Evolutionary conservation across 352 stramenopile genomes (phyloP).

Genomic region (Pythium rishiriense): DNA sequence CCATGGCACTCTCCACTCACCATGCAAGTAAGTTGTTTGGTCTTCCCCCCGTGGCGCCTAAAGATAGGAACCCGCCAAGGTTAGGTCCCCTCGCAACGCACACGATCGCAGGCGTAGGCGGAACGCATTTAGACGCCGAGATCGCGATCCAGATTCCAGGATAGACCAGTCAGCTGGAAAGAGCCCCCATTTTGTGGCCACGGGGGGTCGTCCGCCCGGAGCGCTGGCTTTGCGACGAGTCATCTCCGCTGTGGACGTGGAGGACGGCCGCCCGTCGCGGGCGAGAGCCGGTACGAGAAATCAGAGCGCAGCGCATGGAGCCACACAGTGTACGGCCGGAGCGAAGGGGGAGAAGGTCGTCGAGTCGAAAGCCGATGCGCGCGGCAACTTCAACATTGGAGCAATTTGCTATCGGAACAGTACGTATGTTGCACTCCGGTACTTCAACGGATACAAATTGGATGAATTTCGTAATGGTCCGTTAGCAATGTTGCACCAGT

Average conservation of each 20-base stretch:
- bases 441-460: neutral
- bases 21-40: neutral
- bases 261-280: neutral
- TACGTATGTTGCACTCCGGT: neutral
- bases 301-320: too few species aligned
- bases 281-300: neutral
- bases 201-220: neutral
- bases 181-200: neutral
- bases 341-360: neutral
- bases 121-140: neutral
- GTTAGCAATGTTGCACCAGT: slow-evolving; percentile 1
- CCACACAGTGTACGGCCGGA: neutral
- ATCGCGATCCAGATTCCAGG: too few species aligned
- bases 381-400: slow-evolving; percentile 14
- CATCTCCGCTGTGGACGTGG: neutral
- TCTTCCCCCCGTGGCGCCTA: too few species aligned
- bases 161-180: neutral
- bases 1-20: neutral
- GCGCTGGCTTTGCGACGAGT: neutral
- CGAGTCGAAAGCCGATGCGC: neutral
- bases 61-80: neutral
- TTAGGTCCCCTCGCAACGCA: neutral
- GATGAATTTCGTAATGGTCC: slow-evolving; percentile 1
- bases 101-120: neutral
- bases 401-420: slow-evolving; percentile 5